Evolutionary conservation across 192 early-diverging fungal genomes (phyloP).

Genomic region (Cladochytrium replicatum): DNA sequence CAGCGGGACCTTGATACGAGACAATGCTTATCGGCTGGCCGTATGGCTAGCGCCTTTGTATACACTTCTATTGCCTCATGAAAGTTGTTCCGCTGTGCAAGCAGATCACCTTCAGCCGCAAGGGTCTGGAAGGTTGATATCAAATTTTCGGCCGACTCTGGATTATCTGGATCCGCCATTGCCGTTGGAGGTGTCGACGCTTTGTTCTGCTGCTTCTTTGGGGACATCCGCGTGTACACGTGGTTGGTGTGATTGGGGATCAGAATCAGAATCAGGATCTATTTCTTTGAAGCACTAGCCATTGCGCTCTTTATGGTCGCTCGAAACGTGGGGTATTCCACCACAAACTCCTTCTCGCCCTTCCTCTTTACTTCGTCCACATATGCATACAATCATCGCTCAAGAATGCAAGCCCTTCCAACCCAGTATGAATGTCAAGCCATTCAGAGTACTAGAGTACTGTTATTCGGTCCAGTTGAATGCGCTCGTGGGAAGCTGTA

Average conservation of each 20-base stretch:
- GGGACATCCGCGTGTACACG: too few species aligned
- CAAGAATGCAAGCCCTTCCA: conserved; percentile 35
- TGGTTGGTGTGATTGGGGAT: too few species aligned
- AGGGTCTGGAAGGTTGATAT: conserved; percentile 33
- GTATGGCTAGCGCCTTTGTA: conserved; percentile 34
- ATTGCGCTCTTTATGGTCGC: too few species aligned
- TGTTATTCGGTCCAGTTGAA: conserved; percentile 51
- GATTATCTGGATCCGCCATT: too few species aligned
- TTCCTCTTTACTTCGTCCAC: conserved; percentile 22
- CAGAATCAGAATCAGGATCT: too few species aligned
- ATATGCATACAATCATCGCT: conserved; percentile 30
- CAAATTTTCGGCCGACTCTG: conserved; percentile 11
- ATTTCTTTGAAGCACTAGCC: too few species aligned
- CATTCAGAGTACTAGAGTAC: conserved; percentile 58
- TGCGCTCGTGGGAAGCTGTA: conserved; percentile 42
- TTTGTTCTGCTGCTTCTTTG: too few species aligned
- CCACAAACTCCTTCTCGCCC: conserved; percentile 13
- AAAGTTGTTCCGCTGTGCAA: conserved; percentile 36
- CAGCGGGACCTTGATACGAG: conserved; percentile 38
- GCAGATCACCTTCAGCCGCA: conserved; percentile 39
- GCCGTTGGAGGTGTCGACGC: too few species aligned
- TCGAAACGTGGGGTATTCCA: conserved; percentile 9
- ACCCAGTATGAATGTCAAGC: conserved; percentile 50
- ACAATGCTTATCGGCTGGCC: conserved; percentile 33
- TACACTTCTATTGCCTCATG: conserved; percentile 41